These are phyloP conservation scores for Aspergillus steynii DNA, from an alignment of 495 filamentous ascomycete genomes.

Conservation along the genomic window DNA sequence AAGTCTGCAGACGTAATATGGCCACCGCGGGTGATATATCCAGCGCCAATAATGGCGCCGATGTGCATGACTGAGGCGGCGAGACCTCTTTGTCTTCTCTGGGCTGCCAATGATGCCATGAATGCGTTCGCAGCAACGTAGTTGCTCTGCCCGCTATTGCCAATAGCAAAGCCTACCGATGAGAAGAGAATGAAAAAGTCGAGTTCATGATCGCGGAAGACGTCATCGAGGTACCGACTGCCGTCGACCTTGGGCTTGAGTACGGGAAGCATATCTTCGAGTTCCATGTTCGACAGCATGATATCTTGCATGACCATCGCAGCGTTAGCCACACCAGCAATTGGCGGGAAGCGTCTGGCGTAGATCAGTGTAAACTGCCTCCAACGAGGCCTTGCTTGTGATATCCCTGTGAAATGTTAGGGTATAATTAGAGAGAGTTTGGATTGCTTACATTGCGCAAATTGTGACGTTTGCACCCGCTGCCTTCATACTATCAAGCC, in stretches of 20 bases:
- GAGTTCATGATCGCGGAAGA: slow-evolving; percentile 31
- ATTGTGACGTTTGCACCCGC: slow-evolving; percentile 9
- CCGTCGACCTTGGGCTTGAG: slow-evolving; percentile 26
- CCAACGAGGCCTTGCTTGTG: neutral
- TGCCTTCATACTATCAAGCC: slow-evolving; percentile 13
- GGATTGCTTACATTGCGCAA: neutral
- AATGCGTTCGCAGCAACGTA: slow-evolving; percentile 62
- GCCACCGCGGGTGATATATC: too few species aligned
- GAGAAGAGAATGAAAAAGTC: slow-evolving; percentile 66
- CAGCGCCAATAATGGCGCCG: too few species aligned
- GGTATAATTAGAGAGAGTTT: neutral
- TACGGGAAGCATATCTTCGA: too few species aligned
- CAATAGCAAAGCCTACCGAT: slow-evolving; percentile 51
- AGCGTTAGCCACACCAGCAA: too few species aligned
- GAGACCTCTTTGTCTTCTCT: too few species aligned
- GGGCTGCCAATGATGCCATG: neutral
- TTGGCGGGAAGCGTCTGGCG: too few species aligned
- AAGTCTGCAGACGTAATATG: too few species aligned
- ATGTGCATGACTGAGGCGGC: too few species aligned
- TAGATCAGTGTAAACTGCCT: too few species aligned
- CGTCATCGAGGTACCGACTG: slow-evolving; percentile 23
- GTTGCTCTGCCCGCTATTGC: slow-evolving; percentile 56
- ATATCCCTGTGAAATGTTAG: slow-evolving; percentile 9
- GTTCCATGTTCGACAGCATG: too few species aligned
- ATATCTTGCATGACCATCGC: too few species aligned